These are phyloP conservation scores for Sclerotinia borealis DNA, from an alignment of 2,329 filamentous ascomycete species.

Conservation along the genomic window DNA sequence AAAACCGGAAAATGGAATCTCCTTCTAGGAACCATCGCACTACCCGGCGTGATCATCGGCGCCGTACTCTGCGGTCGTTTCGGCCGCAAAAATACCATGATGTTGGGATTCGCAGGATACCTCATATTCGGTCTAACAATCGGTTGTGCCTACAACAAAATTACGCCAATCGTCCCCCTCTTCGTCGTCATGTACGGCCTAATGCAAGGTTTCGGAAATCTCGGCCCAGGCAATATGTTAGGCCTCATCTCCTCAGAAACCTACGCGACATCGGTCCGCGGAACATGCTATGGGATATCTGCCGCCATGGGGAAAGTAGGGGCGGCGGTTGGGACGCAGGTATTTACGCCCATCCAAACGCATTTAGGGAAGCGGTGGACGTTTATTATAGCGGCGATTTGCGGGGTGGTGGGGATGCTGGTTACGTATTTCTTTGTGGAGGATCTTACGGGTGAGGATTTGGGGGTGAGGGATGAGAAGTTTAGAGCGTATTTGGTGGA, in stretches of 20 bases:
- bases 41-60: constrained; percentile 46
- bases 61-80: constrained; percentile 42
- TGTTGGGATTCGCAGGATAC: constrained; percentile 45
- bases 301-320: constrained; percentile 47
- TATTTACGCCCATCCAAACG: constrained; percentile 42
- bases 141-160: constrained; percentile 41
- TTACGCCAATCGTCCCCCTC: constrained; percentile 44
- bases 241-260: constrained; percentile 45
- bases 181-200: constrained; percentile 48
- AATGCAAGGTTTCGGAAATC: constrained; percentile 43
- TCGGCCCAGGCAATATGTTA: constrained; percentile 47
- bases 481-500: constrained; percentile 40
- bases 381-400: constrained; percentile 47
- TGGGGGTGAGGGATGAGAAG: constrained; percentile 38
- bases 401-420: constrained; percentile 41
- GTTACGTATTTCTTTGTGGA: constrained; percentile 45
- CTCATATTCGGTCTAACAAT: constrained; percentile 47
- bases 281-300: constrained; percentile 45
- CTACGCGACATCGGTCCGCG: constrained; percentile 46
- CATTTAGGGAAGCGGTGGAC: constrained; percentile 44
- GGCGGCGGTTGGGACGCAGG: constrained; percentile 46
- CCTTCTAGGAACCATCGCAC: constrained; percentile 38
- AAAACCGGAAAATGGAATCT: constrained; percentile 44
- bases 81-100: constrained; percentile 45
- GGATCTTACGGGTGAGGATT: constrained; percentile 40